Conservation (phyloP, 78 protist species). For the Polysphondylium violaceum region DNA sequence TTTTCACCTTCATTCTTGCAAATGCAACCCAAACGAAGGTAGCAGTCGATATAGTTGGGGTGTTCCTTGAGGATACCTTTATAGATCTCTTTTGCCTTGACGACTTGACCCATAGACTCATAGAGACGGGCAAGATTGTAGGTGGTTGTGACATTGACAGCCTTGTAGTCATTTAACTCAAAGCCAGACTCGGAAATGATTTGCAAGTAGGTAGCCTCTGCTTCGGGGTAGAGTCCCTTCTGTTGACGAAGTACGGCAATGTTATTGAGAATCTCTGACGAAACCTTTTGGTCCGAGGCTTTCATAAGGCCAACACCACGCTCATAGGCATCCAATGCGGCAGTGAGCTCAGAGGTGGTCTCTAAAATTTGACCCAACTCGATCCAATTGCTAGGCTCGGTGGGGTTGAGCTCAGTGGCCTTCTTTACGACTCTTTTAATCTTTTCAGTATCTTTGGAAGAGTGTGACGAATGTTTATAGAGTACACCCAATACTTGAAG, state of each 20-base stretch:
- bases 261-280: constrained; percentile 46
- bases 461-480: constrained; percentile 3
- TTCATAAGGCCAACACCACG: constrained; percentile 56
- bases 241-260: constrained; percentile 66
- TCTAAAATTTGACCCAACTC: constrained; percentile 78
- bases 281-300: background rate
- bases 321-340: constrained; percentile 63
- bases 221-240: constrained; percentile 19
- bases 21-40: constrained; percentile 62
- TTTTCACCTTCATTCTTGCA: constrained; percentile 26
- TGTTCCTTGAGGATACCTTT: constrained; percentile 78
- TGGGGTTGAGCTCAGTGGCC: constrained; percentile 56
- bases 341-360: background rate
- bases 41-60: constrained; percentile 83
- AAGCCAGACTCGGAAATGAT: constrained; percentile 46
- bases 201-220: constrained; percentile 36
- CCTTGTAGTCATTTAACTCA: constrained; percentile 22
- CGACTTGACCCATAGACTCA: constrained; percentile 44
- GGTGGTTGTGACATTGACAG: constrained; percentile 70
- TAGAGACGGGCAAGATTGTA: constrained; percentile 83
- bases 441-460: constrained; percentile 8
- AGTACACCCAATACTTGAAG: constrained; percentile 67
- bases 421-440: constrained; percentile 20
- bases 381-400: constrained; percentile 74
- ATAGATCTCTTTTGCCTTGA: constrained; percentile 29